Base-by-base conservation (phyloP, 2,329 filamentous ascomycete genomes). In the Fusarium domesticum region DNA sequence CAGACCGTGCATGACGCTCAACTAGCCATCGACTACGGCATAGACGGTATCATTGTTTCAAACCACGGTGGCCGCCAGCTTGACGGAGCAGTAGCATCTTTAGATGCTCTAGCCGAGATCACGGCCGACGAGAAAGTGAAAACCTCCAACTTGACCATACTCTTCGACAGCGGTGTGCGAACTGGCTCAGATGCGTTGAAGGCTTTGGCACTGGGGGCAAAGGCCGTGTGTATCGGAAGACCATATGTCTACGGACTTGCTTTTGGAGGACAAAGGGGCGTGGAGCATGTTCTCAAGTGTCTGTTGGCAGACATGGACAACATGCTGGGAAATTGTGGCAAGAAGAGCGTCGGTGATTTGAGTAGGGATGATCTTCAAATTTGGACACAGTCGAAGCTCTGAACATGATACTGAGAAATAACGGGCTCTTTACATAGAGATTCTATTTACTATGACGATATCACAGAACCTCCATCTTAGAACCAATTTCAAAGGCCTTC, bases 241-340 rank as follows among this genome's bases (percentile, higher is more conserved):
- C 69, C 72, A 0, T 54, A 63, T 15, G 56, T 65, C 4, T 69
- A 66, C 39, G 66, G 65, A 1, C 49, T 69, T n/a, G 70, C 61
- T 1, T 61, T 63, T 6, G 59, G 61, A 0, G 65, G 66, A 8
- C 62, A 60, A 1, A 61, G 67, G 15, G 70, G 86, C 14, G 84
- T 87, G 65, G 18, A 81, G 77, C 58, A 64, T 73, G 72, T 71
- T 16, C 45, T 78, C 38, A 69, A 64, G 32, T 66, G 77, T 3
- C 38, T 70, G 17, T 43, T 69, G 25, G 66, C 67, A 1, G 67
- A 70, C 37, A 52, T 66, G 14, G 79, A 82, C 58, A 71, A 78
- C 42, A 76, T 69, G 7, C 76, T 83, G 73, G 74, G 74, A 2
- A 61, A 82, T 36, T 65, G 72, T 3, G 79, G 80, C 0, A 75